Evolutionary conservation across 2,329 filamentous ascomycete species (phyloP), one percentile per base, ranked within the genome.

Genomic region (Magnaporthiopsis rhizophila): DNA sequence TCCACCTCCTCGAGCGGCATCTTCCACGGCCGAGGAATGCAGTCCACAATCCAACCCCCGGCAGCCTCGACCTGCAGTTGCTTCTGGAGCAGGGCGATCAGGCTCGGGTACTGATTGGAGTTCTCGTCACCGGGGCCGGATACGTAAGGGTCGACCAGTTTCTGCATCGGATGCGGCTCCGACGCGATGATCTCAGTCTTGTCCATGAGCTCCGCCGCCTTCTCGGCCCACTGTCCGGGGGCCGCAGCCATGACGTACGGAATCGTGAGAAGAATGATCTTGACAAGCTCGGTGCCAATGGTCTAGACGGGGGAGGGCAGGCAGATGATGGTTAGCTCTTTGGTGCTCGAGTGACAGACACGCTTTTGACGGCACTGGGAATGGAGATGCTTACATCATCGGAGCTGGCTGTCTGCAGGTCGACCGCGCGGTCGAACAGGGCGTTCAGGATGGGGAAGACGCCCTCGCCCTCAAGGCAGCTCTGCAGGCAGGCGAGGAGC

Each of bases 121-220:
- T 85, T 85, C 69, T 87, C 87, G 26, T 86, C 81, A 61, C 85
- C 83, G 62, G 80, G 83, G 64, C 88, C 86, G 6, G 82, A 60
- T 63, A 86, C 86, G 73, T 94, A 97, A 2, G 93, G 92, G 69
- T 97, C 91, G 62, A 98, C 91, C 64, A 97, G 79, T 34, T 87
- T 82, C 73, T 97, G 93, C 50, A 98, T 82, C 2, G 90, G 84
- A 74, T 97, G 91, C 13, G 91, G 90, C 67, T 95, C 92, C 2
- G 89, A 91, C 13, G 94, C 92, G 70, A 98, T 96, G 68, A 98
- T 92, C 64, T 95, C 93, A 2, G 95, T 98, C 80, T 96, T 97
- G 68, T 96, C 91, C 74, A 99, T 87, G 63, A 98, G 81, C 60
- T 90, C 87, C 1, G 84, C 82, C 2, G 92, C 92, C 72, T 90